phyloP scores from a whole-genome alignment of 2,329 filamentous ascomycete genomes.

The Pestalotiopsis fici region DNA sequence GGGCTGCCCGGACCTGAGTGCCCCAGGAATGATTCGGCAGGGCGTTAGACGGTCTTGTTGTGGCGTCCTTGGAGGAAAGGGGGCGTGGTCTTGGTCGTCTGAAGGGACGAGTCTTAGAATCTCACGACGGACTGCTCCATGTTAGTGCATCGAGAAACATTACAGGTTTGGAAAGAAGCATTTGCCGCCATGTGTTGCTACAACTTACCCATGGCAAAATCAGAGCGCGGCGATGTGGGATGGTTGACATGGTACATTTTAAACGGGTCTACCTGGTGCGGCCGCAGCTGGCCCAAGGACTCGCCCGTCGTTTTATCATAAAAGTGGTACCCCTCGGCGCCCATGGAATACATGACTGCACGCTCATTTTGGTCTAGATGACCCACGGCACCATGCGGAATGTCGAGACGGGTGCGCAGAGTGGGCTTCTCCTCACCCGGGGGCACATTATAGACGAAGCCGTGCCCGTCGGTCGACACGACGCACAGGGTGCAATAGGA shows the following conservation, averaged over 20 bases:
- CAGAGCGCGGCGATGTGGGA: slow-evolving; percentile 7
- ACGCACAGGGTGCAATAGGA: slow-evolving; percentile 44
- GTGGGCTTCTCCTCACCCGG: slow-evolving; percentile 27
- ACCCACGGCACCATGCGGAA: slow-evolving; percentile 40
- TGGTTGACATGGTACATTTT: slow-evolving; percentile 20
- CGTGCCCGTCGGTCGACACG: slow-evolving; percentile 41
- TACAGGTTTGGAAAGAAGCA: not conserved
- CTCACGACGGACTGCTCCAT: slow-evolving; percentile 21
- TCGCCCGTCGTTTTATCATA: slow-evolving; percentile 39
- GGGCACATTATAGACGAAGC: slow-evolving; percentile 44
- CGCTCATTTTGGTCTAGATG: slow-evolving; percentile 43
- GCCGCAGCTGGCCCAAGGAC: slow-evolving; percentile 29
- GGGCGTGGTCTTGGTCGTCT: slow-evolving; percentile 7
- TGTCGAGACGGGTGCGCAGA: slow-evolving; percentile 34
- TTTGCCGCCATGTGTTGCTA: not conserved
- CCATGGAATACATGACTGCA: slow-evolving; percentile 44
- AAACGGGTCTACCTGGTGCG: slow-evolving; percentile 33
- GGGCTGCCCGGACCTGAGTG: slow-evolving; percentile 13
- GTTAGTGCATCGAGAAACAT: slow-evolving; percentile 1
- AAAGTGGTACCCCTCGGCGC: slow-evolving; percentile 39
- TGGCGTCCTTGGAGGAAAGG: slow-evolving; percentile 15
- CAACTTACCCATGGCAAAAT: slow-evolving; percentile 1
- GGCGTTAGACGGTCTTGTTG: slow-evolving; percentile 26
- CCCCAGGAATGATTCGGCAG: slow-evolving; percentile 23
- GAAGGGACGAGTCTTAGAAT: slow-evolving; percentile 14